These are phyloP conservation scores for Arachnomyces sp. DNA, from an alignment of 2,329 filamentous ascomycete species.

Conservation along the genomic window DNA sequence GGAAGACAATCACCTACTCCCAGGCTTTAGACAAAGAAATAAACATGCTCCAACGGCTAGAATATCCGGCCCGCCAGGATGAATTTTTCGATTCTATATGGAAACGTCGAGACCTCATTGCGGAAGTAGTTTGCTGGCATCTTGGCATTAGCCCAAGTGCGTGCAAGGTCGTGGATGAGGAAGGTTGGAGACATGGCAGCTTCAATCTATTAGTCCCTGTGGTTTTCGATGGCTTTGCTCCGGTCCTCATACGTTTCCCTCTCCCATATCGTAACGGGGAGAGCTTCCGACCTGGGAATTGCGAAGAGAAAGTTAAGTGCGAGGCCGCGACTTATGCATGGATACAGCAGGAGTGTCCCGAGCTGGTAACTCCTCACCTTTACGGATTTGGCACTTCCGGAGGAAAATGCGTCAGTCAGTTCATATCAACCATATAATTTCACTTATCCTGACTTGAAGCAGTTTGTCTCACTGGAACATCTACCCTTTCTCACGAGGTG, in stretches of 20 bases:
- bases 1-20: not conserved
- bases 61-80: not conserved
- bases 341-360: conserved; percentile 20
- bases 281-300: conserved; percentile 16
- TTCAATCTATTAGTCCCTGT: conserved; percentile 22
- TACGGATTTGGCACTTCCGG: conserved; percentile 20
- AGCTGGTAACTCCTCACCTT: conserved; percentile 18
- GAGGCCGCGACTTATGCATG: conserved; percentile 22
- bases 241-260: conserved; percentile 16
- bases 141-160: not conserved
- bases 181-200: conserved; percentile 16
- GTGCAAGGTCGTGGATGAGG: conserved; percentile 11
- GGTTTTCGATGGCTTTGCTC: conserved; percentile 7
- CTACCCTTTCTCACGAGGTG: no score
- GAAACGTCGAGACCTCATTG: not conserved
- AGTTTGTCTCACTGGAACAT: no score
- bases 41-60: conserved; percentile 1
- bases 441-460: no score
- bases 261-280: conserved; percentile 20
- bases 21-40: not conserved
- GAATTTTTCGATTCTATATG: not conserved
- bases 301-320: conserved; percentile 21
- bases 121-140: conserved; percentile 1
- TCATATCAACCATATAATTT: no score
- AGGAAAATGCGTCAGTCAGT: conserved; percentile 17